These are phyloP conservation scores for Luffa acutangula DNA, from an alignment of 306 rosid species.

Conservation along the genomic window DNA sequence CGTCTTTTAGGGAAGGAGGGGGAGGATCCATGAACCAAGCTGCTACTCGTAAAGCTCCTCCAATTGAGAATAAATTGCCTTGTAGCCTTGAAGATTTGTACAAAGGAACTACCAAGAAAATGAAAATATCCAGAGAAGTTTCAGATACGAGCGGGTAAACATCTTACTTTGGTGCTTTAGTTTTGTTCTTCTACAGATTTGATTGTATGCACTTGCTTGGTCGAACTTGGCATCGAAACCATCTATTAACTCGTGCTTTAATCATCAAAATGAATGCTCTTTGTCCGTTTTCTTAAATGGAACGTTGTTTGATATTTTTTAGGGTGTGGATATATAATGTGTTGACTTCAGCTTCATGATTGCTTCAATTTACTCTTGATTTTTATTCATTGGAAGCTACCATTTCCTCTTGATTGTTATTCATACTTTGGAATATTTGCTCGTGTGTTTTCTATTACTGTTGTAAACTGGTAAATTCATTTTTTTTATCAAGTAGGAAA, in stretches of 20 bases:
- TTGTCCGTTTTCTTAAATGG: neutral
- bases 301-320: neutral
- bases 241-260: neutral
- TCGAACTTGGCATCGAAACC: neutral
- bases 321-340: neutral
- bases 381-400: neutral
- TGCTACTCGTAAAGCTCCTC: slow-evolving; percentile 36
- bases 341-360: neutral
- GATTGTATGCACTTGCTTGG: neutral
- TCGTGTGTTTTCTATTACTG: neutral
- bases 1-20: slow-evolving; percentile 32
- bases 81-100: slow-evolving; percentile 54
- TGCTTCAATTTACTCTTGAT: neutral
- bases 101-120: slow-evolving; percentile 44
- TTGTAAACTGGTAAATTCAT: neutral
- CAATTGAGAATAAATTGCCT: slow-evolving; percentile 44
- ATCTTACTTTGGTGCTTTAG: neutral
- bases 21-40: slow-evolving; percentile 30
- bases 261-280: neutral
- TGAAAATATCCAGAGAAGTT: slow-evolving; percentile 57
- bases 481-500: neutral
- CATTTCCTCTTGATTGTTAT: neutral
- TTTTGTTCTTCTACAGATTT: neutral
- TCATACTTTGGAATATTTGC: neutral
- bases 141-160: slow-evolving; percentile 45